These are phyloP conservation scores for Lactuca saligna DNA, from an alignment of 129 eudicot species.

Conservation along the genomic window DNA sequence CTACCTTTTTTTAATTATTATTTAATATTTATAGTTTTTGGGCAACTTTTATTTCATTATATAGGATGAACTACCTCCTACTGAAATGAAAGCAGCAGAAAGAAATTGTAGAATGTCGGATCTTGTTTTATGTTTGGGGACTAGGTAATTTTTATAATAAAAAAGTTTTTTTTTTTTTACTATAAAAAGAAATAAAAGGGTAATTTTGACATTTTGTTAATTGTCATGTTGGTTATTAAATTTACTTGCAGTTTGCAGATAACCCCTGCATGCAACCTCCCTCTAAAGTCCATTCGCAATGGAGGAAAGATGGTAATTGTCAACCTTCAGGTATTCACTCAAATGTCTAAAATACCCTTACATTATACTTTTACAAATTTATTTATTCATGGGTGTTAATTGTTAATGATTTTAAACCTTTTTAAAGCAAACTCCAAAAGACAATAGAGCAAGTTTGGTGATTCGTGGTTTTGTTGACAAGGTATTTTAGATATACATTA, in stretches of 20 bases:
- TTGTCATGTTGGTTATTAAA: background rate
- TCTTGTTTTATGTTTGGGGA: slow-evolving; percentile 61
- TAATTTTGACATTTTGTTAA: background rate
- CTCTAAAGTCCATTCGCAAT: slow-evolving; percentile 53
- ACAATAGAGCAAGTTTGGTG: slow-evolving; percentile 67
- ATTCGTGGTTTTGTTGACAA: slow-evolving; percentile 72
- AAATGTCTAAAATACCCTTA: background rate
- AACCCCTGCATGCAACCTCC: slow-evolving; percentile 83
- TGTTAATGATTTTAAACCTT: slow-evolving; percentile 21
- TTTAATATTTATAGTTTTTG: background rate
- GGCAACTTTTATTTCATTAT: slow-evolving; percentile 7
- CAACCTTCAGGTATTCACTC: slow-evolving; percentile 63
- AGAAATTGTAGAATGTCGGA: slow-evolving; percentile 64
- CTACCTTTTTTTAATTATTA: background rate
- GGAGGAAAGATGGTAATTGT: slow-evolving; percentile 74
- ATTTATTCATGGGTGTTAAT: slow-evolving; percentile 11
- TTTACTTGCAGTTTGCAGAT: slow-evolving; percentile 68
- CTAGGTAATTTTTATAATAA: slow-evolving; percentile 41
- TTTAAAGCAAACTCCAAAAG: slow-evolving; percentile 70
- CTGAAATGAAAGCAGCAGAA: slow-evolving; percentile 58
- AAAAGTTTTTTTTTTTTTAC: too few species aligned
- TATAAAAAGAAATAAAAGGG: background rate
- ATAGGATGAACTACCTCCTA: slow-evolving; percentile 67
- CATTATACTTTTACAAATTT: background rate
- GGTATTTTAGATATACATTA: slow-evolving; percentile 33